These are phyloP conservation scores for Apiotrichum mycotoxinovorans DNA, from an alignment of 1,284 basidiomycete species.

Conservation along the genomic window DNA sequence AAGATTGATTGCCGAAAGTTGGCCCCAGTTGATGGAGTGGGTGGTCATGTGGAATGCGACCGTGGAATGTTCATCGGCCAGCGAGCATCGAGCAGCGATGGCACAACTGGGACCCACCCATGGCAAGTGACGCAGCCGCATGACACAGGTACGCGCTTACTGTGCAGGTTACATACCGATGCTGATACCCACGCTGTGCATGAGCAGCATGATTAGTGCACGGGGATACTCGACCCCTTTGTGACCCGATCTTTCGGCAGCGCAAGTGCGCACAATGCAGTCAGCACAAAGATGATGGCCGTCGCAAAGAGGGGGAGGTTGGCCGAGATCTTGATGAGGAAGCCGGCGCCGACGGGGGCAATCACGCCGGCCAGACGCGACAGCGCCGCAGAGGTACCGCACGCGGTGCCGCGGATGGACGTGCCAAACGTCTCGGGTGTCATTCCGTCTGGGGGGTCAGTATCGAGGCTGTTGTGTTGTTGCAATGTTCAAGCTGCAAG, in stretches of 20 bases:
- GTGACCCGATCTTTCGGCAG: conserved; percentile 46
- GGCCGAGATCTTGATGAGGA: conserved; percentile 66
- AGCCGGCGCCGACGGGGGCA: conserved; percentile 78
- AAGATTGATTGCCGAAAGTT: too few species aligned
- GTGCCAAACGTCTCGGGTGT: conserved; percentile 87
- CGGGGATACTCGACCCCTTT: neutral
- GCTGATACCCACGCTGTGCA: too few species aligned
- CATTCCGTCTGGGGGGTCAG: conserved; percentile 58
- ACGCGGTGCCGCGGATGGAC: conserved; percentile 79
- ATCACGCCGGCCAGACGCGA: conserved; percentile 89
- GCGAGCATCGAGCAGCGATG: too few species aligned
- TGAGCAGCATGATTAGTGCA: neutral
- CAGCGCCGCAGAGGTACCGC: conserved; percentile 83
- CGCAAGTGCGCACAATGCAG: conserved; percentile 64
- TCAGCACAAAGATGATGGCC: conserved; percentile 64
- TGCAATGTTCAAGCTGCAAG: neutral
- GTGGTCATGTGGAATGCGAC: too few species aligned
- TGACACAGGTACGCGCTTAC: too few species aligned
- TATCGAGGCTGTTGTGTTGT: neutral
- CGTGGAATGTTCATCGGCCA: too few species aligned
- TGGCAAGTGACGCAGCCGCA: too few species aligned
- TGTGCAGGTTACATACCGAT: too few species aligned
- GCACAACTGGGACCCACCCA: too few species aligned
- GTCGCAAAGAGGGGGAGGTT: conserved; percentile 77
- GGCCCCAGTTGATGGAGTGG: too few species aligned